A percentile compares a stretch with the other conserved stretches of the same genome.
Conservation (phyloP, 768 basidiomycete species). For the Asterophora lycoperdoides region DNA sequence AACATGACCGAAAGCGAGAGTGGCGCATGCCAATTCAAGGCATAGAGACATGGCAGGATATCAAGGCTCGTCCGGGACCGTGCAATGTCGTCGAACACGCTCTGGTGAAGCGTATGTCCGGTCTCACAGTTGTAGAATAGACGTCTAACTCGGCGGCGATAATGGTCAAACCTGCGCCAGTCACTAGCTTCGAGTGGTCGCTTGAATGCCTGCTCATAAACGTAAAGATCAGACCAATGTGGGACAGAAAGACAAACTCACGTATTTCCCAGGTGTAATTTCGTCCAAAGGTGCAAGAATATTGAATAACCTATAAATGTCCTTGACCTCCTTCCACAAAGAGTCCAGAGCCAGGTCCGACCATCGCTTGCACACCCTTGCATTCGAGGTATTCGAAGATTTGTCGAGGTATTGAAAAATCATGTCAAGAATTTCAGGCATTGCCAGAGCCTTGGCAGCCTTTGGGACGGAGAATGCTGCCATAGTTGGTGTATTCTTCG, state of each 20-base stretch:
- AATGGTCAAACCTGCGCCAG: slow-evolving; percentile 54
- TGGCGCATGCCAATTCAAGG: slow-evolving; percentile 43
- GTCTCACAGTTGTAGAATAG: slow-evolving; percentile 24
- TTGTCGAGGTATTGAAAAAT: slow-evolving; percentile 47
- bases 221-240: background rate
- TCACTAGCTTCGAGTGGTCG: slow-evolving; percentile 40
- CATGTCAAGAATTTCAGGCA: slow-evolving; percentile 58
- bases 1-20: slow-evolving; percentile 42
- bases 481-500: background rate
- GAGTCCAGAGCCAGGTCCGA: slow-evolving; percentile 51
- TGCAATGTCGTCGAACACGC: slow-evolving; percentile 52
- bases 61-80: slow-evolving; percentile 49
- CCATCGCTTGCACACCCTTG: slow-evolving; percentile 57
- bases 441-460: slow-evolving; percentile 40
- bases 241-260: slow-evolving; percentile 5
- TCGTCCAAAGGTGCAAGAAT: slow-evolving; percentile 43
- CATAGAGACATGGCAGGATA: slow-evolving; percentile 52
- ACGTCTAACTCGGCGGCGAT: slow-evolving; percentile 45
- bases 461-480: background rate
- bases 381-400: slow-evolving; percentile 38
- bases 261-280: slow-evolving; percentile 22
- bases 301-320: slow-evolving; percentile 41
- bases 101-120: slow-evolving; percentile 23
- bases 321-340: slow-evolving; percentile 54
- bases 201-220: slow-evolving; percentile 33